These are phyloP conservation scores for Tetradesmus obliquus DNA, from an alignment of 139 green algal genomes.

Conservation along the genomic window DNA sequence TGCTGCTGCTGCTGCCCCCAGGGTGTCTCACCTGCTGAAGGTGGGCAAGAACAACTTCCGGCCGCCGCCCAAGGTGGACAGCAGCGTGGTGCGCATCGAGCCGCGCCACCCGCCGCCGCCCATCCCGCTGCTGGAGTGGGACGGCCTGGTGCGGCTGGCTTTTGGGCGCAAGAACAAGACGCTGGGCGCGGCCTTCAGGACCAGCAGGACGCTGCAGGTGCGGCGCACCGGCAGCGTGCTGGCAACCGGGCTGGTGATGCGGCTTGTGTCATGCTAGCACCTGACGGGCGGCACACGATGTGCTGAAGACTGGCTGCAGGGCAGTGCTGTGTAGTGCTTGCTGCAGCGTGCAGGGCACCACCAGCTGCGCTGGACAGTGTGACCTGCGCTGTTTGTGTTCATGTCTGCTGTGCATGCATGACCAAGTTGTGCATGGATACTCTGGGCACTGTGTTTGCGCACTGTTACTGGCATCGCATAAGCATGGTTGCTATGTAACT, in stretches of 20 bases:
- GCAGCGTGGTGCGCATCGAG: conserved; percentile 97
- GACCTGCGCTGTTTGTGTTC: too few species aligned
- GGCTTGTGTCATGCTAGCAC: neutral
- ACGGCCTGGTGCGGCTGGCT: conserved; percentile 93
- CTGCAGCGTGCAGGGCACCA: too few species aligned
- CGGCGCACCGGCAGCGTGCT: neutral
- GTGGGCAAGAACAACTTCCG: conserved; percentile 95
- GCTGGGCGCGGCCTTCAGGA: conserved; percentile 91
- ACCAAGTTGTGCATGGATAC: too few species aligned
- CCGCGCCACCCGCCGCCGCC: conserved; percentile 92
- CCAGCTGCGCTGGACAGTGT: too few species aligned
- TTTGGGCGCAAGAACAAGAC: conserved; percentile 98
- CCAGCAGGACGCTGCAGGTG: conserved; percentile 66
- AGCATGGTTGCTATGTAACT: too few species aligned
- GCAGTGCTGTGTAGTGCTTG: too few species aligned
- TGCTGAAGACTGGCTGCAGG: conserved; percentile 81
- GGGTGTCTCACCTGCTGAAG: conserved; percentile 65
- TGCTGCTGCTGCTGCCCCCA: neutral
- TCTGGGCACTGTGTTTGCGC: too few species aligned
- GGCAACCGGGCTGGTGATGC: neutral
- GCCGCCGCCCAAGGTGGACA: conserved; percentile 98
- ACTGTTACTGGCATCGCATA: too few species aligned
- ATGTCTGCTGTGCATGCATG: too few species aligned
- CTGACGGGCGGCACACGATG: conserved; percentile 28
- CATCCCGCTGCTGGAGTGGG: conserved; percentile 98